Conservation (phyloP, 1,139 yeast genomes). For the Pichia sp. region DNA sequence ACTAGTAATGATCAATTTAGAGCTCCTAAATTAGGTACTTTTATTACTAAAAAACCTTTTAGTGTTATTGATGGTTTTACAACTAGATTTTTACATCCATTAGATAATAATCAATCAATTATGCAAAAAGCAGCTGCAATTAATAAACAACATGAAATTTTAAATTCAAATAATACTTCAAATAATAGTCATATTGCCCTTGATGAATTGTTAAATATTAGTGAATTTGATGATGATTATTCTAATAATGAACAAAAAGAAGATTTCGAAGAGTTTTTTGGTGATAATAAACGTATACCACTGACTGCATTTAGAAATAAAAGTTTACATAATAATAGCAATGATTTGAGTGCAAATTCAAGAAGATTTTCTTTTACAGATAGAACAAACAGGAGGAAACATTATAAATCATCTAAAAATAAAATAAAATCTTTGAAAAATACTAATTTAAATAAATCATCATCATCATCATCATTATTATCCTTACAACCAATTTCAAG, state of each 20-base stretch:
- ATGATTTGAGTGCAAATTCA: slow-evolving; percentile 16
- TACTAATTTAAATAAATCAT: not conserved
- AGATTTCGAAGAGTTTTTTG: slow-evolving; percentile 37
- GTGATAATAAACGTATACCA: slow-evolving; percentile 62
- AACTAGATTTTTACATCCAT: slow-evolving; percentile 64
- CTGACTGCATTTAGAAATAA: slow-evolving; percentile 86
- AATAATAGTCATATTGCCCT: slow-evolving; percentile 26
- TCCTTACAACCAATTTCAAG: not conserved
- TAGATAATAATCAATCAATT: slow-evolving; percentile 21
- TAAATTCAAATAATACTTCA: not conserved
- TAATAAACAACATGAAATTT: slow-evolving; percentile 2
- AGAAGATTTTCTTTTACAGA: slow-evolving; percentile 23
- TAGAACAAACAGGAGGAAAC: slow-evolving; percentile 9
- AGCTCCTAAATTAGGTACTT: slow-evolving; percentile 89
- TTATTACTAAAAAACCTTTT: slow-evolving; percentile 80
- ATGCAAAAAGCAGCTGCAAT: slow-evolving; percentile 24
- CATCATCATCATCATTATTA: not conserved
- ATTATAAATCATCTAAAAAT: slow-evolving; percentile 8
- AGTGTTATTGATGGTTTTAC: slow-evolving; percentile 93
- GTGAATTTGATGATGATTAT: slow-evolving; percentile 72
- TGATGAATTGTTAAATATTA: slow-evolving; percentile 81
- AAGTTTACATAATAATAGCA: slow-evolving; percentile 37
- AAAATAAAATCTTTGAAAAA: slow-evolving; percentile 2
- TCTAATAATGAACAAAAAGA: slow-evolving; percentile 30
- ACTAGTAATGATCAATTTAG: slow-evolving; percentile 78